Conservation (phyloP, 495 filamentous ascomycete species). For the Annulohypoxylon stygium region DNA sequence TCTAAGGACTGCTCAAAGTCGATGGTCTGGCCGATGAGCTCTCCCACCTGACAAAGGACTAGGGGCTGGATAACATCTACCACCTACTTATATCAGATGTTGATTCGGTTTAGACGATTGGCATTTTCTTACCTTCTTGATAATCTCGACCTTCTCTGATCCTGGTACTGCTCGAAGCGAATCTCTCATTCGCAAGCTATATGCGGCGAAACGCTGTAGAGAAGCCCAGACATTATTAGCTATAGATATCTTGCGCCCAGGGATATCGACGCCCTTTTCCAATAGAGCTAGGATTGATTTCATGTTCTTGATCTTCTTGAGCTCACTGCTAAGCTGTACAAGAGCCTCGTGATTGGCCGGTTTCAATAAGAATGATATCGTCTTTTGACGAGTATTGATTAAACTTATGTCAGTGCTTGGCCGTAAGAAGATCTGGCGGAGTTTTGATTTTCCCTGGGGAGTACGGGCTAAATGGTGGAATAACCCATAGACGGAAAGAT, state of each 20-base stretch:
- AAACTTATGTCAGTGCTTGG: slow-evolving; percentile 76
- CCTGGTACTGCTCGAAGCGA: slow-evolving; percentile 71
- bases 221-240: slow-evolving; percentile 79
- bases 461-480: slow-evolving; percentile 83
- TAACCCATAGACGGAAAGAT: slow-evolving; percentile 88
- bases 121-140: slow-evolving; percentile 63
- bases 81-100: slow-evolving; percentile 45
- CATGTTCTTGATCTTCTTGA: slow-evolving; percentile 85
- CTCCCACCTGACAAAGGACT: slow-evolving; percentile 73
- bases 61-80: slow-evolving; percentile 61
- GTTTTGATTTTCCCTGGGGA: slow-evolving; percentile 79
- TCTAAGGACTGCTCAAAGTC: slow-evolving; percentile 85
- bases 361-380: slow-evolving; percentile 75
- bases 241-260: slow-evolving; percentile 68
- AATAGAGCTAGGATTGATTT: slow-evolving; percentile 76
- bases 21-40: slow-evolving; percentile 78
- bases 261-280: slow-evolving; percentile 78
- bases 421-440: slow-evolving; percentile 87
- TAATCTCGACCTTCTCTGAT: slow-evolving; percentile 66
- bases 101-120: not conserved
- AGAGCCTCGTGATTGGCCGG: slow-evolving; percentile 74
- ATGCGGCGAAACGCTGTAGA: slow-evolving; percentile 64
- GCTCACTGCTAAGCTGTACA: slow-evolving; percentile 68
- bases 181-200: slow-evolving; percentile 77
- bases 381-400: slow-evolving; percentile 80